Evolutionary conservation across 257 asterid genomes (phyloP), one percentile per base, ranked within the genome.

Genomic region (Nicotiana tomentosiformis): DNA sequence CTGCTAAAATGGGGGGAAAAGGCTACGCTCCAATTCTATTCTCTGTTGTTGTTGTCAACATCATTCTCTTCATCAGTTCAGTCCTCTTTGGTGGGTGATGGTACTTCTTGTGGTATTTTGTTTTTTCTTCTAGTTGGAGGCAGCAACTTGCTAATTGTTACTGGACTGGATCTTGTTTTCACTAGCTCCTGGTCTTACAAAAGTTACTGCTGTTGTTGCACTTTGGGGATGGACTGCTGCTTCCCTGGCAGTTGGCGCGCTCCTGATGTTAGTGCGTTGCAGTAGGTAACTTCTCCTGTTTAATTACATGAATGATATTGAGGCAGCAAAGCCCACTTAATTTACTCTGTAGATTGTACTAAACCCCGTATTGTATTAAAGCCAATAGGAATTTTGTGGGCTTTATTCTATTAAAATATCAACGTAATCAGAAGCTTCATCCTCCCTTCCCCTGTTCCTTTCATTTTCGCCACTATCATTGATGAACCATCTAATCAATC

Each of bases 211-310:
- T 69, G 84, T 86, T 84, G 95, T 92, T 85, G 99, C 91, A 85
- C 95, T 96, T 87, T 96, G 98, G 98, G 97, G 98, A 65, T 96
- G 98, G 99, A 86, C 90, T 26, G 95, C 83, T 20, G 94, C 93
- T 88, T 93, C 97, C 82, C 82, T 92, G 76, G 93, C 92, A 81
- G 87, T 96, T 88, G 93, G 84, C 65, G 87, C 98, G 20, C 90
- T 96, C 78, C 65, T 96, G 83, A 90, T 93, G 98, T 84, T 94
- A 30, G 88, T 82, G 66, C 98, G 90, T 46, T 93, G 97, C 89
- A 91, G 97, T 83, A 94, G 99, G 98, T 94, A 89, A 81, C 76
- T 79, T 58, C 82, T 82, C 69, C 61, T 83, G 61, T 82, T 82
- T 32, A 23, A 66, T 32, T 62, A 62, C 43, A 10, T 65, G n/a